phyloP scores from a whole-genome alignment of 371 early-diverging fungal species.

The Mortierella sp. region DNA sequence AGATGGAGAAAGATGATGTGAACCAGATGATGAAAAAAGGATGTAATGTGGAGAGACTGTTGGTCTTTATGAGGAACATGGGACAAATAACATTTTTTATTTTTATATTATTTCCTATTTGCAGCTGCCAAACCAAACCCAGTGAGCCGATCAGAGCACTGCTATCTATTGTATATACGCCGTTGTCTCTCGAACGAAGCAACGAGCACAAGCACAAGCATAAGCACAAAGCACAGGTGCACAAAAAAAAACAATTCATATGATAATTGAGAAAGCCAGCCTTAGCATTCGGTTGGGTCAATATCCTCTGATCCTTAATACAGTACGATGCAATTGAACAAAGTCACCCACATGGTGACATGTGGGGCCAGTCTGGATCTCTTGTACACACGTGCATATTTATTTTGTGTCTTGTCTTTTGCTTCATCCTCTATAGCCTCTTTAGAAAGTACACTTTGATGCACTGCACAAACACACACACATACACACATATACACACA shows the following conservation, averaged over 20 bases:
- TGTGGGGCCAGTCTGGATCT: conserved; percentile 5
- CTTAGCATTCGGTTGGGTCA: too few relatives aligned
- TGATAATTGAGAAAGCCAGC: not conserved
- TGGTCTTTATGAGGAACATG: too few relatives aligned
- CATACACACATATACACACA: too few relatives aligned
- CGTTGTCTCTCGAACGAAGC: not conserved
- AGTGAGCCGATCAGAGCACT: conserved; percentile 4
- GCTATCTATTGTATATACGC: not conserved
- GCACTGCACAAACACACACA: too few relatives aligned
- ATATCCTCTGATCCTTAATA: too few relatives aligned
- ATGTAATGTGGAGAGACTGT: not conserved
- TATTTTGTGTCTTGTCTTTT: not conserved
- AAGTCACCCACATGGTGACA: conserved; percentile 1
- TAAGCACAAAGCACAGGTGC: not conserved
- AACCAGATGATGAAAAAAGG: conserved; percentile 1
- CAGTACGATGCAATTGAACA: not conserved
- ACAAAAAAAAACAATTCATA: conserved; percentile 1
- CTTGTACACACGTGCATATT: not conserved
- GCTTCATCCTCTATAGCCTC: not conserved
- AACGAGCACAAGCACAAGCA: not conserved
- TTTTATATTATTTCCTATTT: not conserved
- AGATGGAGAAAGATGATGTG: conserved; percentile 1
- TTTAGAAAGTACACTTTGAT: too few relatives aligned
- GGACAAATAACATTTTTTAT: not conserved
- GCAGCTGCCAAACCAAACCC: not conserved